Evolutionary conservation across 2,329 filamentous ascomycete species (phyloP).

Genomic region (Neofusicoccum umdonicola): DNA sequence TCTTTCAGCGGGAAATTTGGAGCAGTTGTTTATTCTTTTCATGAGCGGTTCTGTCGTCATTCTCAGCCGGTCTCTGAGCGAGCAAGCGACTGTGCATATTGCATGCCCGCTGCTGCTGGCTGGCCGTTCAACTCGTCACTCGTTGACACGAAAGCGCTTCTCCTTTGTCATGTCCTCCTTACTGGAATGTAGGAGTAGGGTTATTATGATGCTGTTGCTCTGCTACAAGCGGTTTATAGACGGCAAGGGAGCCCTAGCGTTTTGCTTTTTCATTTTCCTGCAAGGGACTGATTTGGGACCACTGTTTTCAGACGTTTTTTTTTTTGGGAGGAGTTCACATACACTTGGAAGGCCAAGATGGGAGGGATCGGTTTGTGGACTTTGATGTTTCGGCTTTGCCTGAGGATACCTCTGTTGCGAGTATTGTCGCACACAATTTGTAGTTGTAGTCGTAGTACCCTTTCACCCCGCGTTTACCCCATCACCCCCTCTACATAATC

Average conservation of each 20-base stretch:
- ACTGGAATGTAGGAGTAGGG: background rate
- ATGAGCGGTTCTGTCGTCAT: constrained; percentile 2
- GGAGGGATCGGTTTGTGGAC: background rate
- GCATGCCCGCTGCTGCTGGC: constrained; percentile 12
- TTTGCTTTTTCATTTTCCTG: background rate
- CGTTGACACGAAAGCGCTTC: background rate
- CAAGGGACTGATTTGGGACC: background rate
- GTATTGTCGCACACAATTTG: constrained; percentile 4
- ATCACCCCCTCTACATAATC: background rate
- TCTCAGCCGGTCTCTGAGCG: constrained; percentile 21
- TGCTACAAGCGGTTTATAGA: constrained; percentile 8
- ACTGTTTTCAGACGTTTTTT: background rate
- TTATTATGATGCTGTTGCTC: constrained; percentile 1
- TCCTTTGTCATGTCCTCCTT: constrained; percentile 6
- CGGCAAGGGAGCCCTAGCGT: constrained; percentile 4
- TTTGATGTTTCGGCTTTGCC: constrained; percentile 4
- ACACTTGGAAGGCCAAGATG: background rate
- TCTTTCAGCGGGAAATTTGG: background rate
- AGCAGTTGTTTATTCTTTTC: background rate
- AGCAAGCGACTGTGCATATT: constrained; percentile 12
- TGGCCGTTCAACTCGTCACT: constrained; percentile 4
- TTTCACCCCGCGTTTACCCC: background rate
- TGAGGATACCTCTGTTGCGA: constrained; percentile 14
- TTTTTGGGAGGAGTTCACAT: constrained; percentile 1
- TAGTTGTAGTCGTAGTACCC: constrained; percentile 14